Percentiles rank a stretch among this genome's conserved stretches.
Conservation (phyloP, 306 rosid species). For the Adenanthera pavonina region DNA sequence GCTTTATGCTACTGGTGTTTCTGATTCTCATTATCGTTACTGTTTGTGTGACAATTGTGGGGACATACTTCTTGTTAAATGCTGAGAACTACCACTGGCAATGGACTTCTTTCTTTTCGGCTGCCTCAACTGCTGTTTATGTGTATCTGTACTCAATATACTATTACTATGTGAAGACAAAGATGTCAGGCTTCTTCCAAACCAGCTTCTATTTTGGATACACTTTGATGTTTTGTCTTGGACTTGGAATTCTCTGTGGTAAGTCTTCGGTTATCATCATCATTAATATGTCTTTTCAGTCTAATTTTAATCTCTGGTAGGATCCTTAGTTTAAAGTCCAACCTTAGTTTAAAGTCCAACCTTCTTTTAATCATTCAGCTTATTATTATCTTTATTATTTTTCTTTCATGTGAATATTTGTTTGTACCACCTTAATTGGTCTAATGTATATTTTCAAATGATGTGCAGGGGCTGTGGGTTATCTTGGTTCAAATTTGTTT, state of each 20-base stretch:
- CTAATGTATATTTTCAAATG: conserved; percentile 32
- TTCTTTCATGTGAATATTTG: background rate
- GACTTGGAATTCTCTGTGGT: conserved; percentile 98
- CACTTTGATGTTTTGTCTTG: conserved; percentile 98
- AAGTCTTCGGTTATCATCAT: conserved; percentile 40
- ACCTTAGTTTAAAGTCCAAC: background rate
- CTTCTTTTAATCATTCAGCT: background rate
- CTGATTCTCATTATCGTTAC: conserved; percentile 90
- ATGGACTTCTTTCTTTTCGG: conserved; percentile 99
- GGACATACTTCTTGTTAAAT: conserved; percentile 93
- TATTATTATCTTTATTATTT: background rate
- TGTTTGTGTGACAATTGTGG: conserved; percentile 97
- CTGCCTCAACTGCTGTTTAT: conserved; percentile 95
- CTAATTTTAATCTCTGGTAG: background rate
- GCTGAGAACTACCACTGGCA: conserved; percentile 99
- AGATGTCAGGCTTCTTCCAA: conserved; percentile 99
- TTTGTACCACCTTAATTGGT: conserved; percentile 8
- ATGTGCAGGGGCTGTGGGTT: conserved; percentile 92
- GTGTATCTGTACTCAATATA: conserved; percentile 93
- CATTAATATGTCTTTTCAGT: background rate
- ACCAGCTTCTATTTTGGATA: conserved; percentile 99
- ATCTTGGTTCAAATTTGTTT: conserved; percentile 93
- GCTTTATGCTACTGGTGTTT: conserved; percentile 98
- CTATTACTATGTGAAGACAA: conserved; percentile 96
- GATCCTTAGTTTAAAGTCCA: background rate